phyloP scores from a whole-genome alignment of 345 rosid species.

The Cardamine resedifolia region DNA sequence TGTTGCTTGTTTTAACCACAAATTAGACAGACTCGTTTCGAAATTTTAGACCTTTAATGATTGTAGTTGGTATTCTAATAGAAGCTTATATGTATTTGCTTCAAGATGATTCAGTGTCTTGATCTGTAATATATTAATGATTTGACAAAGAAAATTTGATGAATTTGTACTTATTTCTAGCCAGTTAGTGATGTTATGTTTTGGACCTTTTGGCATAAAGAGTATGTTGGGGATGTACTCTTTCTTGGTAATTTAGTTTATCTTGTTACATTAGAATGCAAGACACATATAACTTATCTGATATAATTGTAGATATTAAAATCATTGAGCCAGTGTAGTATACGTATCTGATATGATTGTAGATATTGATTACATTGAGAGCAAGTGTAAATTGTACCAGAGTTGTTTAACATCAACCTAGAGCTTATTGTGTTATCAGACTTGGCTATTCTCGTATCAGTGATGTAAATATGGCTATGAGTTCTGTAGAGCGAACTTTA shows the following conservation, averaged over 20 bases:
- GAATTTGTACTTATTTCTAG: not conserved
- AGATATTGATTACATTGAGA: not conserved
- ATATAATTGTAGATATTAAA: not conserved
- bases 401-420: not conserved
- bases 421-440: not conserved
- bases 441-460: not conserved
- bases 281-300: not conserved
- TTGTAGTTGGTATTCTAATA: not conserved
- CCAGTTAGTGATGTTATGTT: not conserved
- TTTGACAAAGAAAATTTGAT: not conserved
- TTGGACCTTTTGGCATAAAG: not conserved
- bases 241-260: not conserved
- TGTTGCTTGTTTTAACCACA: not conserved
- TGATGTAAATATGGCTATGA: not conserved
- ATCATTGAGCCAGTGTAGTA: not conserved
- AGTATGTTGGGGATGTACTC: not conserved
- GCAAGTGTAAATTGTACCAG: not conserved
- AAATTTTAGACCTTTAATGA: not conserved
- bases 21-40: not conserved
- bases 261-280: not conserved
- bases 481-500: not conserved
- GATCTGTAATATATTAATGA: not conserved
- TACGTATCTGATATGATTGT: not conserved
- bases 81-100: not conserved
- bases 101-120: not conserved